A percentile compares a stretch with the other conserved stretches of the same genome.
phyloP scores from a whole-genome alignment of 176 grass and related monocot genomes.

The Pontederia paniculata region DNA sequence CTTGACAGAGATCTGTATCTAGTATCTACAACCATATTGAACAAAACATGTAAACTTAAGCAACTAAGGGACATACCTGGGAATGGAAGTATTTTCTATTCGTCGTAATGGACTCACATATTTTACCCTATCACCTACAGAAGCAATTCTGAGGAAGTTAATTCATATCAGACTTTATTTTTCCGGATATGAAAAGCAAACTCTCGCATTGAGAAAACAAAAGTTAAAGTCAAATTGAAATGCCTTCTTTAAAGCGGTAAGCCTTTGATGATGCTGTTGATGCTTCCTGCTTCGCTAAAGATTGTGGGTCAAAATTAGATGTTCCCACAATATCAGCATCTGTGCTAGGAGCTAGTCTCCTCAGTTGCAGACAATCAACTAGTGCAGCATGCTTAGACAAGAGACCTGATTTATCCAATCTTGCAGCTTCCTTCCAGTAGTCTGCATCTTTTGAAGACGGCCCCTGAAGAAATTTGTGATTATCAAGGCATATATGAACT shows the following conservation, averaged over 20 bases:
- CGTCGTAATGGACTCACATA: constrained; percentile 2
- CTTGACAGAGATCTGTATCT: too few relatives aligned
- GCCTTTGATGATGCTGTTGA: constrained; percentile 4
- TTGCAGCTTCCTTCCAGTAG: constrained; percentile 4
- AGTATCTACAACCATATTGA: too few relatives aligned
- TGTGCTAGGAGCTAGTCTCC: neutral
- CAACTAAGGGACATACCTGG: constrained; percentile 5
- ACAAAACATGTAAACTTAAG: neutral
- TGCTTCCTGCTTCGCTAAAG: constrained; percentile 10
- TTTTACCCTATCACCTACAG: constrained; percentile 11
- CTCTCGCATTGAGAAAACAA: neutral
- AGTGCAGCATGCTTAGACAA: constrained; percentile 12
- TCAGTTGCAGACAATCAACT: constrained; percentile 11
- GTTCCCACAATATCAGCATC: constrained; percentile 16
- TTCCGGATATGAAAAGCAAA: neutral
- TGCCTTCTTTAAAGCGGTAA: constrained; percentile 5
- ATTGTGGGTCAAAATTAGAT: constrained; percentile 2
- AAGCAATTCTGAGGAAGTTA: neutral
- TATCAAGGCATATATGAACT: neutral
- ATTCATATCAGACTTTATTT: neutral
- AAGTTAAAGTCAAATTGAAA: neutral
- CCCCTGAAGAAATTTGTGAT: constrained; percentile 4
- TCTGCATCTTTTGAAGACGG: constrained; percentile 8
- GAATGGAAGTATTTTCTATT: neutral
- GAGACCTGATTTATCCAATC: constrained; percentile 6